Conservation (phyloP, 331 rosid species). For the Quercus tomentella region DNA sequence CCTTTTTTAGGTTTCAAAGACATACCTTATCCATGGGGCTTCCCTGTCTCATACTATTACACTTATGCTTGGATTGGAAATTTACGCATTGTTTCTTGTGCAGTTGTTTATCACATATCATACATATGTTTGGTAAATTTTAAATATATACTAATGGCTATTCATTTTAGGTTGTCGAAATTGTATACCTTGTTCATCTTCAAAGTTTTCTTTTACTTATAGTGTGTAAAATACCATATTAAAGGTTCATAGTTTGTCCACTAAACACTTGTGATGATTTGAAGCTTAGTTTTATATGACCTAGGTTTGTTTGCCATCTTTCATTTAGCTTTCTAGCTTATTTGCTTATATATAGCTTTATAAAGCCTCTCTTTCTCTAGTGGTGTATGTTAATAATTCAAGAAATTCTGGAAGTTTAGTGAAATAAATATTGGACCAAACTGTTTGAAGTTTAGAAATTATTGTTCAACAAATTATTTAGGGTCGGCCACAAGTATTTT, state of each 20-base stretch:
- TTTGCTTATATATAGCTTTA: too few species aligned
- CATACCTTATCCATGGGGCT: background rate
- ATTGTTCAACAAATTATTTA: background rate
- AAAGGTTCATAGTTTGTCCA: too few species aligned
- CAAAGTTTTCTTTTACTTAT: background rate
- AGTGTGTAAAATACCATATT: background rate
- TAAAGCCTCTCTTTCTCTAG: too few species aligned
- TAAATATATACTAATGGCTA: background rate
- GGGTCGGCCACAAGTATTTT: too few species aligned
- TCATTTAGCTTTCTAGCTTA: too few species aligned
- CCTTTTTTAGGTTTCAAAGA: background rate
- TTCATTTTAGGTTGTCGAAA: background rate
- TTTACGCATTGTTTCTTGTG: background rate
- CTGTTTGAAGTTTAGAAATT: background rate
- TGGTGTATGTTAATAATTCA: too few species aligned
- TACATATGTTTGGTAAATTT: background rate
- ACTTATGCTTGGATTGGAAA: background rate
- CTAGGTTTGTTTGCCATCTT: too few species aligned
- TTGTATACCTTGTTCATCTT: background rate
- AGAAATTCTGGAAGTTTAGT: background rate
- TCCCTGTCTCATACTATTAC: background rate
- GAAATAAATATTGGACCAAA: background rate
- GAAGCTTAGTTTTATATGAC: too few species aligned
- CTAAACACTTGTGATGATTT: too few species aligned
- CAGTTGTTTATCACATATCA: background rate